A percentile compares a stretch with the other conserved stretches of the same genome.
These are phyloP conservation scores for Candida ovalis DNA, from an alignment of 805 yeast genomes.

Conservation along the genomic window DNA sequence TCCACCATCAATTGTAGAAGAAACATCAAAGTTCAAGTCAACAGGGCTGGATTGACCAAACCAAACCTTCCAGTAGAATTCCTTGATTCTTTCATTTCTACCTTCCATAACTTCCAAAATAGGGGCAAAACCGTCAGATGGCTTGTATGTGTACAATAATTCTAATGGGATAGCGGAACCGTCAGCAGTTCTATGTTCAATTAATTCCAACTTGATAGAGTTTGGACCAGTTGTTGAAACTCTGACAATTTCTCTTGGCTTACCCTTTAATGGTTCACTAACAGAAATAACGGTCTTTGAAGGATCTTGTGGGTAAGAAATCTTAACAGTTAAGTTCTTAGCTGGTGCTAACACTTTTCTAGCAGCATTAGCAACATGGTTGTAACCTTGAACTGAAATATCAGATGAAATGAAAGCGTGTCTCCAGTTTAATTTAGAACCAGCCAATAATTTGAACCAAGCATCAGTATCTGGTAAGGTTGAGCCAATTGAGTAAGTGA, in stretches of 20 bases:
- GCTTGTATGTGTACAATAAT: conserved; percentile 73
- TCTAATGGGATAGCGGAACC: conserved; percentile 69
- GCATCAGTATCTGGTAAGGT: conserved; percentile 33
- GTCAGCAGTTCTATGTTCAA: conserved; percentile 86
- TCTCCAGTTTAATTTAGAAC: conserved; percentile 78
- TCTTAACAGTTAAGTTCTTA: conserved; percentile 54
- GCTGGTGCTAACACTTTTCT: conserved; percentile 77
- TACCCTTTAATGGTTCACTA: conserved; percentile 71
- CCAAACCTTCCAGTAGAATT: conserved; percentile 98
- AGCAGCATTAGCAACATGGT: conserved; percentile 75
- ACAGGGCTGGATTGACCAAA: conserved; percentile 61
- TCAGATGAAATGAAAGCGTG: conserved; percentile 80
- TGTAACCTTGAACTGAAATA: conserved; percentile 80
- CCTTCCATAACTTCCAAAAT: conserved; percentile 84
- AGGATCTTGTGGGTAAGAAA: conserved; percentile 48
- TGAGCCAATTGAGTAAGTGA: conserved; percentile 38
- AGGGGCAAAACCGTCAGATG: conserved; percentile 93
- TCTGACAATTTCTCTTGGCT: conserved; percentile 59
- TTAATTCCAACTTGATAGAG: conserved; percentile 64
- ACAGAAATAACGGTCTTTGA: conserved; percentile 59
- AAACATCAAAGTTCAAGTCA: conserved; percentile 69
- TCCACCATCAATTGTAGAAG: conserved; percentile 67
- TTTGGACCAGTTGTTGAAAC: conserved; percentile 47
- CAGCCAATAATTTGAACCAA: conserved; percentile 85
- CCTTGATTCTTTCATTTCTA: conserved; percentile 89